These are phyloP conservation scores for Acanthamoeba healyi DNA, from an alignment of 208 protist genomes.

Conservation along the genomic window DNA sequence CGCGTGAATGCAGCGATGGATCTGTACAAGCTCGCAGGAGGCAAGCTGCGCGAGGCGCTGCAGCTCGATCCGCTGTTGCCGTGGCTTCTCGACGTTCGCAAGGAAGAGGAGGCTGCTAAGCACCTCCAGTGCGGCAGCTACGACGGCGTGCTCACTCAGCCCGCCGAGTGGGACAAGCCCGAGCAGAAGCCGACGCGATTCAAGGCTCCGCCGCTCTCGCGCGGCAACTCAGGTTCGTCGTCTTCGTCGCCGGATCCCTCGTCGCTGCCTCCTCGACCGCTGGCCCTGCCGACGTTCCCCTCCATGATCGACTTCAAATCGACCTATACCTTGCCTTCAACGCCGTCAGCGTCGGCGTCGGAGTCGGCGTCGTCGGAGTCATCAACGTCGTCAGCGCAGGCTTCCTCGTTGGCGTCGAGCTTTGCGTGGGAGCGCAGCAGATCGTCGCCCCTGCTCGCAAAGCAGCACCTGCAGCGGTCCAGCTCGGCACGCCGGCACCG, in stretches of 20 bases:
- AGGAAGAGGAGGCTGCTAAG: not conserved
- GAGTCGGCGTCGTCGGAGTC: not conserved
- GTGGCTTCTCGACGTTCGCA: not conserved
- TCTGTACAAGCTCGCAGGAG: conserved; percentile 1
- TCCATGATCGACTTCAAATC: too few relatives aligned
- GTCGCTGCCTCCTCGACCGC: not conserved
- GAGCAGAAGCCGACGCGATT: not conserved
- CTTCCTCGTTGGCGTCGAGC: not conserved
- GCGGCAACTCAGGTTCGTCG: not conserved
- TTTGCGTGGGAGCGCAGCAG: not conserved
- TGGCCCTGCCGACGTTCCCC: not conserved
- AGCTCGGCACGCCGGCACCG: not conserved
- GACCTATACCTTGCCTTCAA: too few relatives aligned
- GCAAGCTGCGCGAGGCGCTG: conserved; percentile 10
- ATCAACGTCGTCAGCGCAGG: not conserved
- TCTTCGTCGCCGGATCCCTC: not conserved
- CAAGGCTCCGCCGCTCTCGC: not conserved
- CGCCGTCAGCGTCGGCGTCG: not conserved
- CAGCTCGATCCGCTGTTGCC: not conserved
- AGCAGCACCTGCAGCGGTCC: not conserved
- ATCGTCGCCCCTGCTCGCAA: not conserved
- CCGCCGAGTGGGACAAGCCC: too few relatives aligned
- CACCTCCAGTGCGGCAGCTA: not conserved
- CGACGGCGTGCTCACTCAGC: not conserved
- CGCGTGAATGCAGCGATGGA: conserved; percentile 18